Base-by-base conservation (phyloP, 768 basidiomycete genomes). In the Phaffia australis region DNA sequence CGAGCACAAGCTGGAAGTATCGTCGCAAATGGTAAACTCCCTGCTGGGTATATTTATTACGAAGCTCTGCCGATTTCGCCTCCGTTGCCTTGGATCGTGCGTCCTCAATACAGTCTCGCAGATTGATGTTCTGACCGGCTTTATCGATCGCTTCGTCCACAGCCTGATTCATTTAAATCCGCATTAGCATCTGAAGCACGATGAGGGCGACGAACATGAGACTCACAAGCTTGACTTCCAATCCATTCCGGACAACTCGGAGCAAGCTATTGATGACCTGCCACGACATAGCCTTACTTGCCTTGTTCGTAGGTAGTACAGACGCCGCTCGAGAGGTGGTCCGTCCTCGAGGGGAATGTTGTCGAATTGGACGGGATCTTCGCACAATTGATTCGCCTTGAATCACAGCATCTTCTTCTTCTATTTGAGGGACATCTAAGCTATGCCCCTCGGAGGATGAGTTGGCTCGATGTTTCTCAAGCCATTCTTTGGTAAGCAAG, bases 51-150 rank as follows among this genome's bases (percentile, higher is more conserved):
- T 84, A 81, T 2, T 78, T 74, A 60, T 81, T 81, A 74, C 84
- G 87, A 73, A 85, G 81, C 66, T 81, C 82, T 63, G 87, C 84
- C 64, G 91, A 88, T 7, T 81, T 79, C 0, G 86, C 82, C 70
- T 89, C 84, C 70, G 89, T 89, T 0, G 92, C 90, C 25, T 79
- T 48, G 9, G 67, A 60, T 54, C 90, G 83, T 1, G 85, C 81
- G 27, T 88, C 84, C 71, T 98, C 94, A 55, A 99, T 94, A 0
- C 87, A 82, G 66, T 94, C 88, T 46, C 90, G 83, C 18, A 97
- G 77, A 73, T 98, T 92, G 75, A 85, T 83, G 3, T 92, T 48
- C 59, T 64, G 29, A 5, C 62, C 64, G 25, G 66, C 64, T 42
- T 50, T 60, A 52, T 70, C 61, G 32, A 68, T 64, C 0, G 67